A percentile compares a stretch with the other conserved stretches of the same genome.
phyloP scores from a whole-genome alignment of 331 rosid genomes.

The Quercus tomentella region DNA sequence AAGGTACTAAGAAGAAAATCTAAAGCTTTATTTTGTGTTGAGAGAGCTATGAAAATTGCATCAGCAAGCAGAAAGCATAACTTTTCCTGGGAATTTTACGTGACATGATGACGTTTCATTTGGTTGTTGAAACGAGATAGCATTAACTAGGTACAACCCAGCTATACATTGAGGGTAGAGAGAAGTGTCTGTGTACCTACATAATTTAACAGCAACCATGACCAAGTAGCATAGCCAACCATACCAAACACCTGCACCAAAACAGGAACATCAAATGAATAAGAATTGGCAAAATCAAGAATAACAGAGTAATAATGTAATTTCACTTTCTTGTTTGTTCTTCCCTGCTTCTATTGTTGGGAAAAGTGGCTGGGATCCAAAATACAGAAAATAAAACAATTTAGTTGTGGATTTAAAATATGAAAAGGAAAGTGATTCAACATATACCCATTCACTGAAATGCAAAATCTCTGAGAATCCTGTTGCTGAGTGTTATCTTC shows the following conservation, averaged over 20 bases:
- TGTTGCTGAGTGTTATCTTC: slow-evolving; percentile 16
- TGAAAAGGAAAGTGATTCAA: neutral
- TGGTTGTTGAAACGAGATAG: neutral
- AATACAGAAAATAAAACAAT: neutral
- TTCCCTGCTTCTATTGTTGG: no score
- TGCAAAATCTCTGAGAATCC: neutral
- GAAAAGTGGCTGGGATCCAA: slow-evolving; percentile 1
- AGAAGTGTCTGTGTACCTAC: neutral
- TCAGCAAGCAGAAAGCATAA: neutral
- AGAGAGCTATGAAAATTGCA: neutral
- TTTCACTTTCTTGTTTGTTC: neutral
- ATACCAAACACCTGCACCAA: neutral
- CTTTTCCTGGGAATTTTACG: neutral
- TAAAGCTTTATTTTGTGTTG: neutral
- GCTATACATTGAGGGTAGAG: neutral
- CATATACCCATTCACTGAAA: slow-evolving; percentile 3
- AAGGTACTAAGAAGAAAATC: neutral
- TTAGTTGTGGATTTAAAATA: neutral
- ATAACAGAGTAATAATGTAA: neutral
- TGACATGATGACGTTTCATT: neutral
- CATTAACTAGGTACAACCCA: neutral
- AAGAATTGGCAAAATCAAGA: neutral
- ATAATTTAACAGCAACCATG: neutral
- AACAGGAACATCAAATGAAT: neutral
- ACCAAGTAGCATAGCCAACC: neutral